Conservation (phyloP, 1,284 basidiomycete species). For the Moesziomyces aphidis region DNA sequence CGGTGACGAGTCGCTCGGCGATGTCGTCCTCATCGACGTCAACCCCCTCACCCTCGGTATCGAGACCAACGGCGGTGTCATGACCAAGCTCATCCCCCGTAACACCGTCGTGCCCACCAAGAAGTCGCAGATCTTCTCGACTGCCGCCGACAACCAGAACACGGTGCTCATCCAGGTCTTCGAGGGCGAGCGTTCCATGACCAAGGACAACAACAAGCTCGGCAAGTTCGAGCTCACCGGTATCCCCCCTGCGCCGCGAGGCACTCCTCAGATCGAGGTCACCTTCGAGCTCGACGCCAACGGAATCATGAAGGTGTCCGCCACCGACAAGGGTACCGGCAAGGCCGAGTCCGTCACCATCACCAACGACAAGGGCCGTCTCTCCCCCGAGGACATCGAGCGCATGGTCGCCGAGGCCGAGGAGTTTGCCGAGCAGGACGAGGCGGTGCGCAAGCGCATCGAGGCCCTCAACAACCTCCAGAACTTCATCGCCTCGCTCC, state of each 20-base stretch:
- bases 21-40: constrained; percentile 94
- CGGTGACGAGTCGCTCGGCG: constrained; percentile 81
- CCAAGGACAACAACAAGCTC: constrained; percentile 97
- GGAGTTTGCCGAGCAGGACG: constrained; percentile 67
- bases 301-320: constrained; percentile 67
- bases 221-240: constrained; percentile 94
- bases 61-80: constrained; percentile 97
- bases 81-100: constrained; percentile 95
- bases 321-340: constrained; percentile 67
- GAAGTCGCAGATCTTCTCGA: constrained; percentile 98
- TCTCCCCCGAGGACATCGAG: constrained; percentile 65
- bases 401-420: constrained; percentile 67
- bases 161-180: constrained; percentile 79
- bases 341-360: constrained; percentile 66
- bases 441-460: constrained; percentile 64
- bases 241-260: constrained; percentile 93
- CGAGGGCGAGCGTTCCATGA: constrained; percentile 93
- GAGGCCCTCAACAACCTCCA: constrained; percentile 66
- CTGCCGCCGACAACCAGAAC: constrained; percentile 67
- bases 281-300: constrained; percentile 68
- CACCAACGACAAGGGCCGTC: constrained; percentile 67
- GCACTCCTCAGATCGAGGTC: constrained; percentile 73
- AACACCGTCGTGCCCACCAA: constrained; percentile 98
- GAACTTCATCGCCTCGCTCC: constrained; percentile 66
- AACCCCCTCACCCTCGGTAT: constrained; percentile 95